phyloP scores from a whole-genome alignment of 768 basidiomycete species.

The Trametes villosa region DNA sequence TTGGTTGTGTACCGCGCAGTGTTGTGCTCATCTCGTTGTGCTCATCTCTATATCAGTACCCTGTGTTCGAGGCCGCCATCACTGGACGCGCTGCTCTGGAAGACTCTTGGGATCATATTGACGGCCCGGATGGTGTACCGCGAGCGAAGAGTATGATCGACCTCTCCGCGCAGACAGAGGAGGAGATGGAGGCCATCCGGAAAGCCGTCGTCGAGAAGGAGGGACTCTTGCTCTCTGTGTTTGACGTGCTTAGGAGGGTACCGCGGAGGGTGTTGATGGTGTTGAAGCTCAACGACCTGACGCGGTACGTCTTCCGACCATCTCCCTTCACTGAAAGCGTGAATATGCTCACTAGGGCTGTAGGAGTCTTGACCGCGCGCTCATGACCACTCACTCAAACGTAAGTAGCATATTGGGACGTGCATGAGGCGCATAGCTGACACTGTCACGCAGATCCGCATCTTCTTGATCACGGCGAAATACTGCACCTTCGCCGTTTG shows the following conservation, averaged over 20 bases:
- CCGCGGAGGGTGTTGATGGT: constrained; percentile 86
- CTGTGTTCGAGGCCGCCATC: constrained; percentile 92
- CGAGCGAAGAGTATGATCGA: constrained; percentile 83
- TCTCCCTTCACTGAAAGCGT: neutral
- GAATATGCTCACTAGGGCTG: neutral
- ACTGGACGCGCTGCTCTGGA: constrained; percentile 84
- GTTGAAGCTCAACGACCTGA: constrained; percentile 85
- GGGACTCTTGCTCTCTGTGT: constrained; percentile 82
- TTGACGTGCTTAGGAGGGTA: constrained; percentile 84
- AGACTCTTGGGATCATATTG: constrained; percentile 56
- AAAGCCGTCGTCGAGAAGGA: constrained; percentile 82
- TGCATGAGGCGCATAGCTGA: neutral
- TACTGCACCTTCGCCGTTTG: constrained; percentile 84
- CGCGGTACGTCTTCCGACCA: constrained; percentile 49
- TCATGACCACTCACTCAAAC: constrained; percentile 87
- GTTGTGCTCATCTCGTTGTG: neutral
- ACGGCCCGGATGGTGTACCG: constrained; percentile 42
- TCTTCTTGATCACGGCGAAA: constrained; percentile 90
- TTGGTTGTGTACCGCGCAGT: no score
- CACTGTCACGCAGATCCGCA: constrained; percentile 59
- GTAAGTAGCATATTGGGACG: constrained; percentile 39
- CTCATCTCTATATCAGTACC: constrained; percentile 59
- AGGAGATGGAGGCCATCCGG: constrained; percentile 82
- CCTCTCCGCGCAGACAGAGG: constrained; percentile 68
- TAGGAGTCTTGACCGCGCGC: constrained; percentile 80